Evolutionary conservation across 768 basidiomycete species (phyloP).

Genomic region (Mrakia frigida): DNA sequence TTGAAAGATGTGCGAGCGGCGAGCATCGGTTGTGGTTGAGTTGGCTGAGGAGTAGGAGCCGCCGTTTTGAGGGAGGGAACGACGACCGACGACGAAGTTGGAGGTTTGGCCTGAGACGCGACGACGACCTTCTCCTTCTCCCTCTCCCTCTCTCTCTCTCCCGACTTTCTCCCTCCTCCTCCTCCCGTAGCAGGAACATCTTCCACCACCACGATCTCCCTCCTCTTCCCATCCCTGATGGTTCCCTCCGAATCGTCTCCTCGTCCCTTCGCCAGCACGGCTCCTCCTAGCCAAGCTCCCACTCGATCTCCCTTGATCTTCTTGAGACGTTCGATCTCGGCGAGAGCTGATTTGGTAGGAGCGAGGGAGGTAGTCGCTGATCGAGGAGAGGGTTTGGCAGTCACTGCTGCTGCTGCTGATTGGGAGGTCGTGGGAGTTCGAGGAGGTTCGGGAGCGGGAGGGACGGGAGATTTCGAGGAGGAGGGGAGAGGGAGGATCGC

Average conservation of each 20-base stretch:
- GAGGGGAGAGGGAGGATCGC: no score
- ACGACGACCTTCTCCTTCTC: background rate
- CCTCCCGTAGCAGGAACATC: background rate
- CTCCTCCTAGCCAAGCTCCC: background rate
- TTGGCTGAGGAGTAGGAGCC: background rate
- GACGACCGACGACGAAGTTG: background rate
- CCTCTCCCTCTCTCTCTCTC: background rate
- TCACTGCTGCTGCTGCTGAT: background rate
- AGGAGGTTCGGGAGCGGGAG: background rate
- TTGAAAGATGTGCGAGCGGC: background rate
- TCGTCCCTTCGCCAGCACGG: background rate
- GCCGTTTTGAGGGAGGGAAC: background rate
- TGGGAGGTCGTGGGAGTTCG: background rate
- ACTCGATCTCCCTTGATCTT: background rate
- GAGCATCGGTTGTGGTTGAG: no score
- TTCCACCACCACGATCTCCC: background rate
- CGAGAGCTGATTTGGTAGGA: conserved; percentile 7
- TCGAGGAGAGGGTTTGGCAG: background rate
- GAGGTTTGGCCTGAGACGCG: no score
- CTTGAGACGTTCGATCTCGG: background rate
- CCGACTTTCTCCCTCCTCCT: background rate
- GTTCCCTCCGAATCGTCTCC: conserved; percentile 6
- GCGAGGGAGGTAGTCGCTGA: background rate
- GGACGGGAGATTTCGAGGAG: background rate
- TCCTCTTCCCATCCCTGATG: background rate